Conservation (phyloP, 192 early-diverging fungal genomes). For the Chytriomyces hyalinus region DNA sequence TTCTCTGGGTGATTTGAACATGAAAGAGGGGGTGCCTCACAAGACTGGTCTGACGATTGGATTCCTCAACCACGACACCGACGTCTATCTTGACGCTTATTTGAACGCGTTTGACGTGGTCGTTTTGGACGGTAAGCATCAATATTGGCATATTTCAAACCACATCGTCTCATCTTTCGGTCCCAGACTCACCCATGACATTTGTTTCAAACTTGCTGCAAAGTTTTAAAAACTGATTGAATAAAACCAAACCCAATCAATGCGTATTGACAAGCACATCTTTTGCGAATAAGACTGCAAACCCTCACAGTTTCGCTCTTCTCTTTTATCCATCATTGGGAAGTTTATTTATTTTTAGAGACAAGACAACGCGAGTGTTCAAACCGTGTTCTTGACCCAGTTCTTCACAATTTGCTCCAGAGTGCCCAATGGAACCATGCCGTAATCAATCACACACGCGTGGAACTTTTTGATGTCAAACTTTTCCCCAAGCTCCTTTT, state of each 20-base stretch:
- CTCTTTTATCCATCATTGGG: background rate
- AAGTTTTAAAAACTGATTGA: background rate
- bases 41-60: conserved; percentile 69
- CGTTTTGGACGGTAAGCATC: conserved; percentile 47
- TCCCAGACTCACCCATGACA: conserved; percentile 7
- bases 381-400: conserved; percentile 16
- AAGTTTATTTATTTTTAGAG: background rate
- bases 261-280: background rate
- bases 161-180: too few relatives aligned
- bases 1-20: conserved; percentile 71
- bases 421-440: conserved; percentile 28
- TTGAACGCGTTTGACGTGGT: conserved; percentile 70
- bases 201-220: conserved; percentile 23
- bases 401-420: conserved; percentile 34
- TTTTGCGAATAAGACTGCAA: background rate
- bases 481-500: conserved; percentile 37
- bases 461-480: conserved; percentile 52
- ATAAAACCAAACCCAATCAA: background rate
- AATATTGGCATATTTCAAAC: too few relatives aligned
- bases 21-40: conserved; percentile 66
- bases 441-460: conserved; percentile 33
- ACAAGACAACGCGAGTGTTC: background rate
- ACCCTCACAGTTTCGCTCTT: background rate
- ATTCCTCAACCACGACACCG: conserved; percentile 70
- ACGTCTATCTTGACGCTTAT: conserved; percentile 58